These are phyloP conservation scores for Solanum rostratum DNA, from an alignment of 257 asterid genomes.

Conservation along the genomic window DNA sequence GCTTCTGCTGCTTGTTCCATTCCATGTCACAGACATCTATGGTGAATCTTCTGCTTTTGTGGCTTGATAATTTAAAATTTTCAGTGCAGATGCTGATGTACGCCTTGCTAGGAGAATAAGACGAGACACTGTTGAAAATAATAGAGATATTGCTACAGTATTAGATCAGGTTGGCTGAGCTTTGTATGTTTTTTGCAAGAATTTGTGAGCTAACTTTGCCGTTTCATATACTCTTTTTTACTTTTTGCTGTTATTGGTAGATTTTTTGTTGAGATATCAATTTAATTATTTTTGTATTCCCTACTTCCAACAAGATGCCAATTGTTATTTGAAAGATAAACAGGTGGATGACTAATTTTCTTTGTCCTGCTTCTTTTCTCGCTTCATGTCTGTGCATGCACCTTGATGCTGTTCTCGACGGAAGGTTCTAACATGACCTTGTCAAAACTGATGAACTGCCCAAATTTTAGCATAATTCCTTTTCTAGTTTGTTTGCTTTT, in stretches of 20 bases:
- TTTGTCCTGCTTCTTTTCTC: background rate
- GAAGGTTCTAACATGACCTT: background rate
- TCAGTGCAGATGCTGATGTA: constrained; percentile 95
- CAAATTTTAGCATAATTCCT: background rate
- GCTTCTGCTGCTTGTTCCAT: background rate
- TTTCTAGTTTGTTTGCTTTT: background rate
- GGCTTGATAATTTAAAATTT: constrained; percentile 23
- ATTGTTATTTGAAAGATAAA: background rate
- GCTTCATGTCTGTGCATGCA: background rate
- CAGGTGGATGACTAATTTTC: background rate
- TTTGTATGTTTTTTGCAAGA: background rate
- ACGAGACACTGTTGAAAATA: constrained; percentile 88
- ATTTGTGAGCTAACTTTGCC: background rate
- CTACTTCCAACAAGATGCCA: background rate
- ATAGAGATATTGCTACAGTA: constrained; percentile 74
- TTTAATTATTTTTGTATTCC: background rate
- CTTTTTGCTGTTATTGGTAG: background rate
- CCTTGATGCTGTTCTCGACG: background rate
- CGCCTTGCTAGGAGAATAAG: constrained; percentile 95
- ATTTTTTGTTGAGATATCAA: background rate
- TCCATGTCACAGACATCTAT: background rate
- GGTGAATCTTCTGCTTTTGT: constrained; percentile 7
- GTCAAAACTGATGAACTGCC: background rate
- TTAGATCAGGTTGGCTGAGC: constrained; percentile 73
- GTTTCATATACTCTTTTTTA: background rate